These are phyloP conservation scores for Aegilops umbellulata DNA, from an alignment of 176 grass and related monocot species.

Conservation along the genomic window DNA sequence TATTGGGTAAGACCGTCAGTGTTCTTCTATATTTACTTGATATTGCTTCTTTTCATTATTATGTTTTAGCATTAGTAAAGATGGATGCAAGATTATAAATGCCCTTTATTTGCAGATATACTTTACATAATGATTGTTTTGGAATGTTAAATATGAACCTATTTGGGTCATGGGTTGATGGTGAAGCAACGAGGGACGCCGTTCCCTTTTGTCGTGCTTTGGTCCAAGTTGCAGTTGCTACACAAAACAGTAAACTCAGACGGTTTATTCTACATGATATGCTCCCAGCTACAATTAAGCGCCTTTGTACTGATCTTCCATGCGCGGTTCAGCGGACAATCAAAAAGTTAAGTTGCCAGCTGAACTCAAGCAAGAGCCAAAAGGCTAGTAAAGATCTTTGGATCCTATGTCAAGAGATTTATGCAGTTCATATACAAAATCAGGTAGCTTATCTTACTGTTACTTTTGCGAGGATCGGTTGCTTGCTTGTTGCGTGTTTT, in stretches of 20 bases:
- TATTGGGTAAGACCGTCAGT: not conserved
- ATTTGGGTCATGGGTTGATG: slow-evolving; percentile 62
- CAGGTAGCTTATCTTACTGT: not conserved
- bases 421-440: not conserved
- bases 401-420: slow-evolving; percentile 54
- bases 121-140: slow-evolving; percentile 44
- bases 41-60: no score
- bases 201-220: slow-evolving; percentile 53
- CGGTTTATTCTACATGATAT: slow-evolving; percentile 63
- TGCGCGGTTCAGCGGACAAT: slow-evolving; percentile 22
- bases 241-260: slow-evolving; percentile 41
- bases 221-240: slow-evolving; percentile 41
- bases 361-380: slow-evolving; percentile 35
- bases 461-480: no score
- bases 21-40: no score
- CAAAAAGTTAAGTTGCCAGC: slow-evolving; percentile 31
- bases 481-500: no score
- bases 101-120: slow-evolving; percentile 19
- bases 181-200: slow-evolving; percentile 45
- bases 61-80: no score
- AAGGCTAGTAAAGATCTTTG: slow-evolving; percentile 38
- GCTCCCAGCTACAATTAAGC: slow-evolving; percentile 33
- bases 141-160: slow-evolving; percentile 45
- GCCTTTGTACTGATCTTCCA: slow-evolving; percentile 4
- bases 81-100: no score